phyloP scores from a whole-genome alignment of 495 filamentous ascomycete genomes.

The Neurospora sp. region DNA sequence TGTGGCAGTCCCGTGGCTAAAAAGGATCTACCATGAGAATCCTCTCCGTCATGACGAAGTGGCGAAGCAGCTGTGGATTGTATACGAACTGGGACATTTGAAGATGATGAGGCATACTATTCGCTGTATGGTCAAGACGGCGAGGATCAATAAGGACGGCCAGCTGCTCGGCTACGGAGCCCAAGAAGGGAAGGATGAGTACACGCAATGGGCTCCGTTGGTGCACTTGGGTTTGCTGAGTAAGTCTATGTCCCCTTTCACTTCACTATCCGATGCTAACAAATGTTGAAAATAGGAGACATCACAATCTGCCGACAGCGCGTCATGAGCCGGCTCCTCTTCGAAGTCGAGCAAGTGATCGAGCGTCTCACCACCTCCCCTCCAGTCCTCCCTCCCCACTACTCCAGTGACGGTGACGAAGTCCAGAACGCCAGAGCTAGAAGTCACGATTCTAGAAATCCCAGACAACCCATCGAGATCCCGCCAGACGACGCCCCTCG shows the following conservation, averaged over 20 bases:
- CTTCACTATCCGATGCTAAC: background rate
- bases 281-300: background rate
- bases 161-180: background rate
- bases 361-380: background rate
- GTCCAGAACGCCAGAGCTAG: background rate
- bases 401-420: background rate
- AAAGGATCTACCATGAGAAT: background rate
- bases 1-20: background rate
- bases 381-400: background rate
- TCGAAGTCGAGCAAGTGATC: background rate
- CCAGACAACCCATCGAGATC: background rate
- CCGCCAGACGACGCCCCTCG: background rate
- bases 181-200: background rate
- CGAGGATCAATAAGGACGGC: background rate
- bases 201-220: background rate
- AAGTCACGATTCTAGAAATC: background rate
- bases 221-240: background rate
- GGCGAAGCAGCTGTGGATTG: background rate
- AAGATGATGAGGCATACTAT: background rate
- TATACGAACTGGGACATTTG: background rate
- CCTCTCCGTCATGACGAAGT: background rate
- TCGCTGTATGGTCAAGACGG: background rate
- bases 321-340: background rate
- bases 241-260: background rate
- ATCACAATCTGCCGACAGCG: background rate